Conservation (phyloP, 176 grass and related monocot genomes). For the Musa schizocarpa region DNA sequence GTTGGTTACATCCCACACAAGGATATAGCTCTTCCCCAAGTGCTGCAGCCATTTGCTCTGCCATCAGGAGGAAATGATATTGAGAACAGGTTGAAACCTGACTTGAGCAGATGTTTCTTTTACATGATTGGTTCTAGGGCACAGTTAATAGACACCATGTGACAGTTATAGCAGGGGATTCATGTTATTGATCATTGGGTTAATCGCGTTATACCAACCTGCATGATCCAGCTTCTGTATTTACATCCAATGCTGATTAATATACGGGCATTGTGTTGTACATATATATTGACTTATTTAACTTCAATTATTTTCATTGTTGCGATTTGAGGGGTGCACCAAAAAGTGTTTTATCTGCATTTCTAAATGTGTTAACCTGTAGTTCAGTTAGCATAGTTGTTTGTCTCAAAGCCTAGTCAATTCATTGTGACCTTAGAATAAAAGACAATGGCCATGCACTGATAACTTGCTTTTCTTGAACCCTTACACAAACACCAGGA, state of each 20-base stretch:
- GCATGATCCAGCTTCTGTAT: neutral
- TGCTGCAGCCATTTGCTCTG: constrained; percentile 91
- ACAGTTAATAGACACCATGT: neutral
- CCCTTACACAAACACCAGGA: constrained; percentile 16
- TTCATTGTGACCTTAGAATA: neutral
- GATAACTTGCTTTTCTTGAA: neutral
- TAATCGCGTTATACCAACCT: neutral
- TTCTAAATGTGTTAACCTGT: no score
- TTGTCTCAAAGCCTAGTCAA: neutral
- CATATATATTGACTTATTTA: neutral
- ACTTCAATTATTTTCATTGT: neutral
- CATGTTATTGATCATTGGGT: neutral
- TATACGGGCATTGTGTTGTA: neutral
- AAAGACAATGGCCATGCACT: neutral
- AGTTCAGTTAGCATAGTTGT: neutral
- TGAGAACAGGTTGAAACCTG: constrained; percentile 57
- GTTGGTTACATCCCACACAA: constrained; percentile 79
- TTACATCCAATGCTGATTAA: neutral
- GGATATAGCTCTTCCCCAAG: constrained; percentile 86
- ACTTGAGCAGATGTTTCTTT: neutral
- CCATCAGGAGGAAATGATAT: constrained; percentile 87
- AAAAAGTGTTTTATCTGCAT: no score
- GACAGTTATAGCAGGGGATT: neutral
- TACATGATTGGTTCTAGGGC: no score
- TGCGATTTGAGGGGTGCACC: no score